Evolutionary conservation across 192 early-diverging fungal species (phyloP).

Genomic region (Rhizophagus sp.): DNA sequence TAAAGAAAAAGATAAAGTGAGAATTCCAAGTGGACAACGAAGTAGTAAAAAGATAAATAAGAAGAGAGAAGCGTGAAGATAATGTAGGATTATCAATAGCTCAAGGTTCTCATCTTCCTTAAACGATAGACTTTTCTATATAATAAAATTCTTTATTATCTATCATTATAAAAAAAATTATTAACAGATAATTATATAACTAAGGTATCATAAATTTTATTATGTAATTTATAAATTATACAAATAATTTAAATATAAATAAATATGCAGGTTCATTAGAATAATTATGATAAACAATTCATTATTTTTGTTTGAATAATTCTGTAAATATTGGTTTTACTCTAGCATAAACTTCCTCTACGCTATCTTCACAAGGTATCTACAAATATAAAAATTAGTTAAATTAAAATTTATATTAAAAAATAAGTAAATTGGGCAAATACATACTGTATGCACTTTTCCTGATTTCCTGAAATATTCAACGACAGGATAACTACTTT

Average conservation of each 20-base stretch:
- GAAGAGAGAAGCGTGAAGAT: neutral
- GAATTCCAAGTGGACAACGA: neutral
- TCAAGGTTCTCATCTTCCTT: neutral
- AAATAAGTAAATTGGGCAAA: neutral
- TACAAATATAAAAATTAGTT: neutral
- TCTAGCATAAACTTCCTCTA: neutral
- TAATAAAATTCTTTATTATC: neutral
- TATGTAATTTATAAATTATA: no score
- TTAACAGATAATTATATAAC: no score
- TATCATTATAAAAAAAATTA: no score
- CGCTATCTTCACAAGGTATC: neutral
- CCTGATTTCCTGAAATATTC: conserved; percentile 71
- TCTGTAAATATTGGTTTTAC: neutral
- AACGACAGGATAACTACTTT: conserved; percentile 91
- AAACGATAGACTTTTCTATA: neutral
- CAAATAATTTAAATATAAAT: no score
- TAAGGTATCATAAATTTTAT: no score
- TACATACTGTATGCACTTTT: conserved; percentile 69
- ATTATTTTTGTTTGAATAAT: neutral
- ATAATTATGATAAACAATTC: neutral
- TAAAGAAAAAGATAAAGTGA: neutral
- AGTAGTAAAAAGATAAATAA: neutral
- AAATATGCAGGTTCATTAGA: no score
- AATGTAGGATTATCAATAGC: neutral
- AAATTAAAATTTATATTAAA: neutral